Conservation (phyloP, 148 eudicot genomes). For the Chenopodium formosanum region DNA sequence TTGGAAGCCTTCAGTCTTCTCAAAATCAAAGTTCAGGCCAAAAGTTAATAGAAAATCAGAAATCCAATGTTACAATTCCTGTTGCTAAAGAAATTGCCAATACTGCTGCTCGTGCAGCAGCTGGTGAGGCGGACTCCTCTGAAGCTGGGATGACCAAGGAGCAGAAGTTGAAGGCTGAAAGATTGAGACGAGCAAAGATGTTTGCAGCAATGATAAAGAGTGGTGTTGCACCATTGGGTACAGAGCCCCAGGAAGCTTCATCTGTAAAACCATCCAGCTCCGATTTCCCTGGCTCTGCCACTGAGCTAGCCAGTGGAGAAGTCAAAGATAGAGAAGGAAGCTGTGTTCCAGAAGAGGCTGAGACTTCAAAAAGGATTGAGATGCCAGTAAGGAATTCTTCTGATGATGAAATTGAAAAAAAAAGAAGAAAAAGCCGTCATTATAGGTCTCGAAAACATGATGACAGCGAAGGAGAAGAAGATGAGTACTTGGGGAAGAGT, state of each 20-base stretch:
- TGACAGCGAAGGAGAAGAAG: constrained; percentile 35
- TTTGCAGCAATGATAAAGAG: constrained; percentile 86
- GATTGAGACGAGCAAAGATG: constrained; percentile 90
- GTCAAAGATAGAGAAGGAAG: constrained; percentile 51
- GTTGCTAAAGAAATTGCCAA: constrained; percentile 42
- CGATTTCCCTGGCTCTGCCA: constrained; percentile 27
- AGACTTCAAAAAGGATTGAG: constrained; percentile 24
- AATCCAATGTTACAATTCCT: constrained; percentile 32
- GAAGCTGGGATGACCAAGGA: constrained; percentile 65
- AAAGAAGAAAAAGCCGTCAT: constrained; percentile 54
- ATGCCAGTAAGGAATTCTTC: constrained; percentile 40
- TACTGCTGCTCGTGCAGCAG: constrained; percentile 46
- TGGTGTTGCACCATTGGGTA: constrained; percentile 50
- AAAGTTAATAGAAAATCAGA: constrained; percentile 33
- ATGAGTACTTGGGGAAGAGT: constrained; percentile 12
- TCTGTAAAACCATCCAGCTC: constrained; percentile 56
- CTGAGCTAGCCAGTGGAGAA: constrained; percentile 23
- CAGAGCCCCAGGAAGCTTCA: constrained; percentile 45
- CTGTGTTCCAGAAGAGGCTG: constrained; percentile 37
- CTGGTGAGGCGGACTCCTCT: constrained; percentile 53
- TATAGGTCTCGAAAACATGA: constrained; percentile 46
- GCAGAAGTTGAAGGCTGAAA: constrained; percentile 86
- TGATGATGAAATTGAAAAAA: constrained; percentile 40
- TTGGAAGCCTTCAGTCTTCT: constrained; percentile 27
- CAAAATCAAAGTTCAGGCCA: constrained; percentile 22